Base-by-base conservation (phyloP, 805 yeast species). In the Metschnikowia drakensbergensis region DNA sequence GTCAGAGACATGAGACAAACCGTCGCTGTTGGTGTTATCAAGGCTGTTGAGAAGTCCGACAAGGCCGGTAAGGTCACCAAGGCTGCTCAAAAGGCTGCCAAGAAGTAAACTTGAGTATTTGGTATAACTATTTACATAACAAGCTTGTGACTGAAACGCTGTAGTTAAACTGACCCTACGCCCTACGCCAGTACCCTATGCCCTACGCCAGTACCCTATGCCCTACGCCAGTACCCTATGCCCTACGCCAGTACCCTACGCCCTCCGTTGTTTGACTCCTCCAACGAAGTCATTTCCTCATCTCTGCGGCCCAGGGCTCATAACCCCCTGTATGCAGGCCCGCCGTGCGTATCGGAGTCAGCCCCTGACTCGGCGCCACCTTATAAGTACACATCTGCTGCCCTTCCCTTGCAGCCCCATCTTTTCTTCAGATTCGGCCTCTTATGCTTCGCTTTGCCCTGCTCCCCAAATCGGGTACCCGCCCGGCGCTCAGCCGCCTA, bases 1-100 rank as follows among this genome's bases (percentile, higher is more conserved):
- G 97, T 90, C 83, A 91, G 97, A 87, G 97, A 90, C 81, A 90
- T 90, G 97, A 88, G 97, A 87, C 97, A 90, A 81, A 91, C 97
- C 67, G 97, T 91, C 69, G 97, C 97, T 74, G 97, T 91, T 74
- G 97, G 97, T 88, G 96, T 91, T 72, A 87, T 92, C 87, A 92
- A 92, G 85, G 76, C 89, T 59, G 96, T 89, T 66, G 95, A 81
- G 69, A 89, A 89, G 86, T 70, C 87, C 62, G 85, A 82, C 77
- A 79, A 77, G 76, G 88, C 89, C 69, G 91, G 89, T 79, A 88
- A 88, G 90, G 94, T 88, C 68, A 88, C 96, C 90, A 88, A 88
- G 89, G 45, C 45, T 42, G 96, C 96, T 75, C 76, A 75, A 62
- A 84, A 84, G 84, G 88, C 88, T 71, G 79, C 78, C 65, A 82